A percentile compares a stretch with the other conserved stretches of the same genome.
phyloP scores from a whole-genome alignment of 176 grass and related monocot genomes.

The Saccharum officinarum region DNA sequence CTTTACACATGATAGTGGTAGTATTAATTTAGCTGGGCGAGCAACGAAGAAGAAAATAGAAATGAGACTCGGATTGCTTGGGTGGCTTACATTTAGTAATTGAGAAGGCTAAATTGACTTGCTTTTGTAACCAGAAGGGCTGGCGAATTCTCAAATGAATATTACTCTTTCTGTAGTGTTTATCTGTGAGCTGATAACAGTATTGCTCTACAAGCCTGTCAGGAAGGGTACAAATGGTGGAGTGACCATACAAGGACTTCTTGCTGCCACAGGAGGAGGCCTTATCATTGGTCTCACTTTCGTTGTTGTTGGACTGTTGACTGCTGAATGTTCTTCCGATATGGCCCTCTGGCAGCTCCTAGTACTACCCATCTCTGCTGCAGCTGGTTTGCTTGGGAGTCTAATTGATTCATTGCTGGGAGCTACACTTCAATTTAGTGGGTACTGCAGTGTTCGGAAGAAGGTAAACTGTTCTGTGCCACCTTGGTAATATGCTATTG shows the following conservation, averaged over 20 bases:
- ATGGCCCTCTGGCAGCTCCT: constrained; percentile 58
- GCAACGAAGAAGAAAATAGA: neutral
- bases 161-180: constrained; percentile 15
- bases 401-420: constrained; percentile 93
- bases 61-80: neutral
- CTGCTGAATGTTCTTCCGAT: constrained; percentile 68
- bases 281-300: constrained; percentile 71
- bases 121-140: neutral
- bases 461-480: constrained; percentile 62
- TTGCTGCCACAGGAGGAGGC: constrained; percentile 72
- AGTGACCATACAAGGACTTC: constrained; percentile 77
- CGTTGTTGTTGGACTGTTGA: constrained; percentile 63
- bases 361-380: constrained; percentile 65
- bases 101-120: neutral
- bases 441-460: constrained; percentile 82
- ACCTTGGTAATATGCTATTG: neutral
- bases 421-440: constrained; percentile 91
- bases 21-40: neutral
- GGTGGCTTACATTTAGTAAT: neutral
- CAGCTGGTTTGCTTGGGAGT: constrained; percentile 79
- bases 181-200: constrained; percentile 26
- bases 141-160: constrained; percentile 8
- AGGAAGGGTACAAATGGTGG: constrained; percentile 90
- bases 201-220: constrained; percentile 64
- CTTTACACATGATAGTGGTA: neutral